These are phyloP conservation scores for Amylocystis lapponica DNA, from an alignment of 768 basidiomycete genomes.

Conservation along the genomic window DNA sequence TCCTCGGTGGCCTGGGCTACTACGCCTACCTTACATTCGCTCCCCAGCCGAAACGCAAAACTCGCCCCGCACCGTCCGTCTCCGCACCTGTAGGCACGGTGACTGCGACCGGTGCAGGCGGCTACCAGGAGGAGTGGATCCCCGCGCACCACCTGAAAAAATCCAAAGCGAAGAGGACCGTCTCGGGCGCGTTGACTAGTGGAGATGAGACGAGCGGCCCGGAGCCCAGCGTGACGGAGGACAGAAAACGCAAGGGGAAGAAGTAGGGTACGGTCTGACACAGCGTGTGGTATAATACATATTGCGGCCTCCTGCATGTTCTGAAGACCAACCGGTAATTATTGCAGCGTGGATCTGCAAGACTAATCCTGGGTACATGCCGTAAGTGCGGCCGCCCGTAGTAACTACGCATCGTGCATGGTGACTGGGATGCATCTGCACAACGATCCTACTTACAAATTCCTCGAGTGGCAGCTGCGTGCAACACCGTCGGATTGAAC, in stretches of 20 bases:
- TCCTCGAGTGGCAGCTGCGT: too few species aligned
- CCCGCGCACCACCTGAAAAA: conserved; percentile 85
- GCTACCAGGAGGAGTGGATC: conserved; percentile 88
- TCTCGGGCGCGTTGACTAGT: conserved; percentile 58
- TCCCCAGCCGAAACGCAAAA: conserved; percentile 55
- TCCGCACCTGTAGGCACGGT: conserved; percentile 52
- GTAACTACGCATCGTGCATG: too few species aligned
- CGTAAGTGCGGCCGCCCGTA: too few species aligned
- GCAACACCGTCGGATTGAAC: too few species aligned
- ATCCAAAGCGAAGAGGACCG: conserved; percentile 43
- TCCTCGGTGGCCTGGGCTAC: conserved; percentile 61
- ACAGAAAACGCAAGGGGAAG: conserved; percentile 42
- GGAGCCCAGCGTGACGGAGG: conserved; percentile 39
- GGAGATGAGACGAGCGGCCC: conserved; percentile 54
- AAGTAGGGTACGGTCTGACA: conserved; percentile 30
- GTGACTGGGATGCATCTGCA: too few species aligned
- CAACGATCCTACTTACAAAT: too few species aligned
- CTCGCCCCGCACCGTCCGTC: conserved; percentile 32
- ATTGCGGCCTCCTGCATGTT: too few species aligned
- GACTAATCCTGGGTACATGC: too few species aligned
- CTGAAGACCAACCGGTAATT: too few species aligned
- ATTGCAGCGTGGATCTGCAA: too few species aligned
- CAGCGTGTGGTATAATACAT: too few species aligned
- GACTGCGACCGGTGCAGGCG: conserved; percentile 60
- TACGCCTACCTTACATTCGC: conserved; percentile 59